Evolutionary conservation across 78 protist genomes (phyloP).

Genomic region (Dictyostelium citrinum): DNA sequence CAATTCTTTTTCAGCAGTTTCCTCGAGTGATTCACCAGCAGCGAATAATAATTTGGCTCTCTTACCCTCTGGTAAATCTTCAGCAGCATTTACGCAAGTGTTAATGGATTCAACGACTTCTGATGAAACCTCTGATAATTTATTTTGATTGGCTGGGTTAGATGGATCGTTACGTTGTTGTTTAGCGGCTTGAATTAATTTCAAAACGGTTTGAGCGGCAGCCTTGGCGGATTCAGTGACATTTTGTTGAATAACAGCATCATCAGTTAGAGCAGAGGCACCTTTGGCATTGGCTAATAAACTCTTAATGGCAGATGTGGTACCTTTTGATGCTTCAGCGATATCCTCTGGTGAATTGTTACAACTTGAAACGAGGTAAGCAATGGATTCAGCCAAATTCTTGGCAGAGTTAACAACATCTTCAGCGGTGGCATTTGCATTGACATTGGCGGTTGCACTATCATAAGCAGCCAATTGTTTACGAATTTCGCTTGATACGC

Average conservation of each 20-base stretch:
- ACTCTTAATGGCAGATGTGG: conserved; percentile 28
- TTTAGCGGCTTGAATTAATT: conserved; percentile 53
- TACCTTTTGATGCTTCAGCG: conserved; percentile 13
- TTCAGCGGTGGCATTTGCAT: conserved; percentile 58
- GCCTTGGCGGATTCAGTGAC: conserved; percentile 73
- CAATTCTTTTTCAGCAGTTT: conserved; percentile 81
- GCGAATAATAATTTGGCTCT: conserved; percentile 78
- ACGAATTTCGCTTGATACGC: conserved; percentile 26
- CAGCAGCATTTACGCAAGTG: conserved; percentile 66
- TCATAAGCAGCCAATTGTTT: conserved; percentile 47
- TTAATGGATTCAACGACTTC: conserved; percentile 57
- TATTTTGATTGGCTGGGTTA: conserved; percentile 16
- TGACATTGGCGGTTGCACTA: conserved; percentile 3
- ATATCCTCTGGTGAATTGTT: conserved; percentile 66
- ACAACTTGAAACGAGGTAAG: conserved; percentile 39
- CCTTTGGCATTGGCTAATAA: conserved; percentile 72
- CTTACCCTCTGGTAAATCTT: conserved; percentile 78
- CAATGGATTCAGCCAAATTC: conserved; percentile 65
- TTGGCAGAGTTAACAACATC: conserved; percentile 76
- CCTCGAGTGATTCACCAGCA: conserved; percentile 80
- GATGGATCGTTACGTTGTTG: conserved; percentile 64
- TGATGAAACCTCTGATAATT: conserved; percentile 37
- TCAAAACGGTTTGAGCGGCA: conserved; percentile 63
- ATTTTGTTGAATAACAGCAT: conserved; percentile 76
- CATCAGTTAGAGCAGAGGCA: conserved; percentile 62